These are phyloP conservation scores for Syzygium aromaticum DNA, from an alignment of 345 rosid species.

Conservation along the genomic window DNA sequence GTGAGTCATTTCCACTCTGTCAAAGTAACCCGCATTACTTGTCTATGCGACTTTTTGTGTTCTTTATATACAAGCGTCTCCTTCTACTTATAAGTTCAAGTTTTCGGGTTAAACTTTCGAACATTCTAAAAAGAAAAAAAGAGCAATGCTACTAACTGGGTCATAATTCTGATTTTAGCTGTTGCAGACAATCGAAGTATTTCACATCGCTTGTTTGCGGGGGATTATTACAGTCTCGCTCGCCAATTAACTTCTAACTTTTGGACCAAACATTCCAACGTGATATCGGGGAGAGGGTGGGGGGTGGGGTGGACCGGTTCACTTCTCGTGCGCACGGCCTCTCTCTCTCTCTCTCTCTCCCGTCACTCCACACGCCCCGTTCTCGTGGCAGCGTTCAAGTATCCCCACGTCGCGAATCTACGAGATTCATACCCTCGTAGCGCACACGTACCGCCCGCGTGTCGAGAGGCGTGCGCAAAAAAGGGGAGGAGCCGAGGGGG, in stretches of 20 bases:
- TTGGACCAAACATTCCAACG: no score
- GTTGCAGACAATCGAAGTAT: no score
- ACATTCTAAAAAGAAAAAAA: background rate
- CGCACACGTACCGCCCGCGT: background rate
- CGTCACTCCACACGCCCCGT: no score
- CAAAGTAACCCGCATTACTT: background rate
- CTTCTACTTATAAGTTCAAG: background rate
- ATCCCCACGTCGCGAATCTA: background rate
- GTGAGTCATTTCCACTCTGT: rapidly evolving
- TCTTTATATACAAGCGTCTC: background rate
- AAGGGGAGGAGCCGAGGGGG: background rate
- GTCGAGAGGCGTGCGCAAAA: background rate
- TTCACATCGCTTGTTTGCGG: no score
- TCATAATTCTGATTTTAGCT: background rate
- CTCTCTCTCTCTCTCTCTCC: no score
- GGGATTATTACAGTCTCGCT: no score
- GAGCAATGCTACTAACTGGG: background rate
- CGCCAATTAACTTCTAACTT: no score
- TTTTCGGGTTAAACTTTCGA: background rate
- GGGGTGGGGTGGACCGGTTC: no score
- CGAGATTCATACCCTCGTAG: background rate
- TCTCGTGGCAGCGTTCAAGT: background rate
- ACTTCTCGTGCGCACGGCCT: background rate
- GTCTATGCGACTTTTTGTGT: background rate
- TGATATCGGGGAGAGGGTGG: no score